These are phyloP conservation scores for Starmerella riodocensis DNA, from an alignment of 805 yeast species.

Conservation along the genomic window DNA sequence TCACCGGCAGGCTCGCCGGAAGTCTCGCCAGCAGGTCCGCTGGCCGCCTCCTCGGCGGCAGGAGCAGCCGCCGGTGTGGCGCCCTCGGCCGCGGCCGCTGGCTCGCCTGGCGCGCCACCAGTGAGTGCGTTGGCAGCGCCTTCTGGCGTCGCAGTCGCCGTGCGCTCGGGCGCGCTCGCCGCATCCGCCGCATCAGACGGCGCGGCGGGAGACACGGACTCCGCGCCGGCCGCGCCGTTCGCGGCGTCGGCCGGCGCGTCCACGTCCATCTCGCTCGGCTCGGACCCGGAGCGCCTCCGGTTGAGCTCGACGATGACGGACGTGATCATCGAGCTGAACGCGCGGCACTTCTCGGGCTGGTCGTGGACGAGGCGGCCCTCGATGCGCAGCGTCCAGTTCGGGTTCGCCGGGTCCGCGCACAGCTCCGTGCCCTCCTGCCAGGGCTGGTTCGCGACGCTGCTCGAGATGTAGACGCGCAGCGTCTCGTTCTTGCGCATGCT, in stretches of 20 bases:
- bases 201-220: neutral
- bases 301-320: conserved; percentile 71
- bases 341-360: conserved; percentile 38
- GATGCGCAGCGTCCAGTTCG: conserved; percentile 65
- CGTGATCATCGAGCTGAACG: conserved; percentile 67
- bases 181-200: neutral
- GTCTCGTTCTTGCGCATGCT: conserved; percentile 40
- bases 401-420: conserved; percentile 17
- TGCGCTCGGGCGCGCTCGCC: neutral
- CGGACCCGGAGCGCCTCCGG: conserved; percentile 5
- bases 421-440: conserved; percentile 47
- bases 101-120: neutral
- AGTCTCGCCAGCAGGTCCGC: neutral
- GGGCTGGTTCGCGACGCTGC: conserved; percentile 72
- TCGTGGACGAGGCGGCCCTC: conserved; percentile 70
- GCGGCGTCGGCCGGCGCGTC: neutral
- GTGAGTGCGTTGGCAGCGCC: neutral
- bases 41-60: neutral
- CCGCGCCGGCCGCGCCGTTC: conserved; percentile 17
- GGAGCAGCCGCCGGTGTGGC: neutral
- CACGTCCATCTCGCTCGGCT: conserved; percentile 16
- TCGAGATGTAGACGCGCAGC: conserved; percentile 69
- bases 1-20: too few species aligned
- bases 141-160: neutral
- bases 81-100: neutral